Conservation (phyloP, 306 rosid species). For the Phaseolus lunatus region DNA sequence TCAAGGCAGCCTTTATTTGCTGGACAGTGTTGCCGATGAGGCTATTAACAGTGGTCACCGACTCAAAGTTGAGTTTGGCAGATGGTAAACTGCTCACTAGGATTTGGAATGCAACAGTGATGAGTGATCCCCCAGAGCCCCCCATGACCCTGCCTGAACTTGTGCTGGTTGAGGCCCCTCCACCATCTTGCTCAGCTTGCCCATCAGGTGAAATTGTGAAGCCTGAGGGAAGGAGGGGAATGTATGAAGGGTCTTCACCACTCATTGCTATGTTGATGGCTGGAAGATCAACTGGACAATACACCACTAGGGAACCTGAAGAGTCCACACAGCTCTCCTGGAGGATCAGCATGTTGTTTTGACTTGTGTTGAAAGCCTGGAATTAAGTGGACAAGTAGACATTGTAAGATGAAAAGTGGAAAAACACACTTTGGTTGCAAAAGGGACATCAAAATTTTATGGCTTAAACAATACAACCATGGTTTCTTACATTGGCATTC, state of each 20-base stretch:
- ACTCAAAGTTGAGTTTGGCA: constrained; percentile 84
- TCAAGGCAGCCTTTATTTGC: constrained; percentile 88
- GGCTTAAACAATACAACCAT: neutral
- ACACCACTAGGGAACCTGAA: constrained; percentile 86
- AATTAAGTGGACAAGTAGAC: neutral
- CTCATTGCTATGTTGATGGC: constrained; percentile 89
- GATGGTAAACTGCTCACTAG: constrained; percentile 85
- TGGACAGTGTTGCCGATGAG: constrained; percentile 85
- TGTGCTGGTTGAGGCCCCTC: constrained; percentile 68
- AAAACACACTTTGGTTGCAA: neutral
- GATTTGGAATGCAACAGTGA: constrained; percentile 88
- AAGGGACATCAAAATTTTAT: neutral
- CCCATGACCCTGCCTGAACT: constrained; percentile 42
- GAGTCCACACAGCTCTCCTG: constrained; percentile 95
- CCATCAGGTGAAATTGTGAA: constrained; percentile 82
- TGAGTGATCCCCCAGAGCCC: constrained; percentile 55
- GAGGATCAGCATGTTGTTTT: constrained; percentile 93
- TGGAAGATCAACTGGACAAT: constrained; percentile 85
- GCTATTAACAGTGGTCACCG: constrained; percentile 84
- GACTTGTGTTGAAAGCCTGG: constrained; percentile 82
- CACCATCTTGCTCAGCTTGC: constrained; percentile 45
- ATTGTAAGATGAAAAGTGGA: neutral
- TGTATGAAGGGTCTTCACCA: constrained; percentile 87
- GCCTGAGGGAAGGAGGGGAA: constrained; percentile 89
- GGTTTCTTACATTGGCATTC: no score